Base-by-base conservation (phyloP, 306 rosid genomes). In the Carpinus viminea region DNA sequence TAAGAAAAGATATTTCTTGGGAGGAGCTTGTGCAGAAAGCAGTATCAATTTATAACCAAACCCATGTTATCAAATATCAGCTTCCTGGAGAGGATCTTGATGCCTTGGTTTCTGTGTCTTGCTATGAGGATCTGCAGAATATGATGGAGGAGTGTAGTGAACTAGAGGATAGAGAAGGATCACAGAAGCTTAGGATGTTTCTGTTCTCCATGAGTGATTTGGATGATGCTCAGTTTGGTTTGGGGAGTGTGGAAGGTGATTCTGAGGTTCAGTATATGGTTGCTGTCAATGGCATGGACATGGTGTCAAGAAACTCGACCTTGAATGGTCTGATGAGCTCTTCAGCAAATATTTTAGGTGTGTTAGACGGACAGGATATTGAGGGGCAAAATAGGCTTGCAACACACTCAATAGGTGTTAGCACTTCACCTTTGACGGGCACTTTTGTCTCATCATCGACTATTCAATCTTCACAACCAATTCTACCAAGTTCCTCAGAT, bases 51-150 rank as follows among this genome's bases (percentile, higher is more conserved):
- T 93, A 91, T 84, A 78, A 77, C 75, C 91, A 93, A 83, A 75
- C 83, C 80, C 81, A 78, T 74, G 87, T 81, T 62, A 86, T 93
- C 21, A 93, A 89, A 82, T 93, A 93, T 86, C 98, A 93, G 88
- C 98, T 93, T 84, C 98, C 98, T 51, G 98, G 96, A 31, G 98
- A 93, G 89, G 98, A 93, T 77, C 98, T 93, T 65, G 98, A 93
- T 85, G 96, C 98, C 36, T 87, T 93, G 83, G 98, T 93, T 60
- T 89, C 98, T 75, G 94, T 93, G 13, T 89, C 97, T 50, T 89
- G 86, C 51, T 91, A 89, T 38, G 97, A 91, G 86, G 97, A 91
- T 83, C 86, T 91, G 79, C 92, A 80, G 85, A 89, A 89, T 79
- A 91, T 91, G 97, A 88, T 91, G 92, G 97, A 91, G 78, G 97